Percentiles rank a stretch among this genome's conserved stretches.
Evolutionary conservation across 2,329 filamentous ascomycete species (phyloP).

Genomic region (Orbilia oligospora): DNA sequence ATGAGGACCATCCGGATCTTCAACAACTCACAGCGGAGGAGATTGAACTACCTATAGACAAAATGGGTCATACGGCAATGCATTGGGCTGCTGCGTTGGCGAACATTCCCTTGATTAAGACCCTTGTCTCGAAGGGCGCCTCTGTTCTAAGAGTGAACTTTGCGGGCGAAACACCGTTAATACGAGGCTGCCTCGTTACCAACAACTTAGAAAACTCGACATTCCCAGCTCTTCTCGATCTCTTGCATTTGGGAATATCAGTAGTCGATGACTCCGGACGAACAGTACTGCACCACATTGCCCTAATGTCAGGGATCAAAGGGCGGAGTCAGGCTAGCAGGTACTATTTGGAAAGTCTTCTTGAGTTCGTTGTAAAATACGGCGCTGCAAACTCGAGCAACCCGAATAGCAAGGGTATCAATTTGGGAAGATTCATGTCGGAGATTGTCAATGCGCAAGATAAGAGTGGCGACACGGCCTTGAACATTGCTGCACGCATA

Average conservation of each 20-base stretch:
- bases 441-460: conserved; percentile 98
- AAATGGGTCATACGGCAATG: conserved; percentile 87
- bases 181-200: conserved; percentile 91
- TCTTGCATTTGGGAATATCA: conserved; percentile 90
- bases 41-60: conserved; percentile 91
- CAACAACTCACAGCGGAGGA: conserved; percentile 82
- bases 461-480: conserved; percentile 91
- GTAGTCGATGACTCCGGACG: conserved; percentile 89
- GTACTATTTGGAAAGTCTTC: conserved; percentile 93
- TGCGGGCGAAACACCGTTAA: conserved; percentile 90
- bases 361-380: conserved; percentile 94
- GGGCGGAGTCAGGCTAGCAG: conserved; percentile 91
- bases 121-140: conserved; percentile 86
- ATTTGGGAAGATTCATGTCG: conserved; percentile 91
- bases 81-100: conserved; percentile 97
- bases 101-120: conserved; percentile 83
- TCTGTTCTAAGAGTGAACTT: conserved; percentile 90
- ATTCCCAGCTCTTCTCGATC: conserved; percentile 90
- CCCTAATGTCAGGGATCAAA: conserved; percentile 94
- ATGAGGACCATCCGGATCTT: conserved; percentile 81
- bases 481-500: conserved; percentile 93
- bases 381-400: conserved; percentile 69
- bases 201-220: conserved; percentile 93
- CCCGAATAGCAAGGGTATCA: conserved; percentile 76
- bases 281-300: conserved; percentile 95